Conservation (phyloP, 2,329 filamentous ascomycete genomes). For the Clonostachys chloroleuca region DNA sequence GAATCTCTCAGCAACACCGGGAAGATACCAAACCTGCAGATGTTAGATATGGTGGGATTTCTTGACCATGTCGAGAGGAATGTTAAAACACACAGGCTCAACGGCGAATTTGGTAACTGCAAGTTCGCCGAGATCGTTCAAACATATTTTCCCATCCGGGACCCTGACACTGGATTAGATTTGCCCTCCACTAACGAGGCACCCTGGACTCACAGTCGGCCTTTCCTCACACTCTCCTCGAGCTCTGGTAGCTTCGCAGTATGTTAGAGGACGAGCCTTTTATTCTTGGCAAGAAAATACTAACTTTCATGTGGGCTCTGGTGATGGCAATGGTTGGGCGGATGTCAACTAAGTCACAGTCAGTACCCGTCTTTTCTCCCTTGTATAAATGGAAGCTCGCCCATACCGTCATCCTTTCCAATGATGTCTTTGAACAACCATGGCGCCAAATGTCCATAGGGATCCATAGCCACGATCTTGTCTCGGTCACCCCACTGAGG, state of each 20-base stretch:
- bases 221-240: conserved; percentile 77
- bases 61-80: conserved; percentile 1
- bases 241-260: conserved; percentile 71
- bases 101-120: conserved; percentile 96
- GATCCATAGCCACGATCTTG: conserved; percentile 98
- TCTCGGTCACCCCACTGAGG: conserved; percentile 83
- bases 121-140: conserved; percentile 82
- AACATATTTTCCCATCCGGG: conserved; percentile 82
- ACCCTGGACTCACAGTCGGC: conserved; percentile 56
- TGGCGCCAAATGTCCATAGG: conserved; percentile 80
- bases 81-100: conserved; percentile 61
- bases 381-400: conserved; percentile 1
- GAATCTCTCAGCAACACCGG: conserved; percentile 86
- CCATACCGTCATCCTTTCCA: conserved; percentile 62
- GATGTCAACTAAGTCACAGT: conserved; percentile 59
- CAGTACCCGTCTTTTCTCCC: background rate
- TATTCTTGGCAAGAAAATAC: background rate
- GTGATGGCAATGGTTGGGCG: conserved; percentile 89
- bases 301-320: conserved; percentile 82
- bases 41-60: background rate
- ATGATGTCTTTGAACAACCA: conserved; percentile 80
- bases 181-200: background rate
- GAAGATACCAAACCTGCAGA: conserved; percentile 68
- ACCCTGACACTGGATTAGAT: conserved; percentile 25
- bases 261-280: background rate